Evolutionary conservation across 805 yeast species (phyloP).

Genomic region (Geotrichum ghanense): DNA sequence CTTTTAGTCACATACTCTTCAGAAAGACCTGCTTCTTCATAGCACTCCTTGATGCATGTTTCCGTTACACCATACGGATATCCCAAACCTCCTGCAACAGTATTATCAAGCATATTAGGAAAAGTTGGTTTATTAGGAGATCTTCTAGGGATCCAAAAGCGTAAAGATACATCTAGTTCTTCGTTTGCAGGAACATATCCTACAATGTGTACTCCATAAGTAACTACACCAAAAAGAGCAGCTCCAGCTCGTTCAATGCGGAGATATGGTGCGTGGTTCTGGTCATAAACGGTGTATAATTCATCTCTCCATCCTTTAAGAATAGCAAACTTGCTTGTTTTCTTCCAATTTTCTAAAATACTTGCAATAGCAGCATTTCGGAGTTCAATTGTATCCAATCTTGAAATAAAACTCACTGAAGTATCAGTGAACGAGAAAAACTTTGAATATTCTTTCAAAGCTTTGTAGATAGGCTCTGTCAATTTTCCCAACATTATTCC

Average conservation of each 20-base stretch:
- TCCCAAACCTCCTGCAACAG: conserved; percentile 92
- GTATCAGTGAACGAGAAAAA: conserved; percentile 13
- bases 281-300: conserved; percentile 58
- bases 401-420: conserved; percentile 22
- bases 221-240: conserved; percentile 71
- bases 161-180: conserved; percentile 6
- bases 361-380: conserved; percentile 28
- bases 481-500: conserved; percentile 17
- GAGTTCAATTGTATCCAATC: conserved; percentile 29
- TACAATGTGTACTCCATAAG: conserved; percentile 81
- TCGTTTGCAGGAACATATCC: conserved; percentile 60
- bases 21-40: conserved; percentile 80
- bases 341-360: conserved; percentile 17
- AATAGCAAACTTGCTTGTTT: conserved; percentile 14
- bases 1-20: conserved; percentile 37
- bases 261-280: conserved; percentile 45
- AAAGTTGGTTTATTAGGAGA: conserved; percentile 70
- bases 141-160: conserved; percentile 74
- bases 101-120: conserved; percentile 86
- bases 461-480: conserved; percentile 14
- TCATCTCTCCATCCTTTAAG: conserved; percentile 70
- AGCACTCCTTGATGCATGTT: conserved; percentile 75
- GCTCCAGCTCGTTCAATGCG: conserved; percentile 72
- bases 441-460: conserved; percentile 9
- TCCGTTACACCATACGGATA: conserved; percentile 64